Base-by-base conservation (phyloP, 1,284 basidiomycete genomes). In the Ganoderma lucidum region DNA sequence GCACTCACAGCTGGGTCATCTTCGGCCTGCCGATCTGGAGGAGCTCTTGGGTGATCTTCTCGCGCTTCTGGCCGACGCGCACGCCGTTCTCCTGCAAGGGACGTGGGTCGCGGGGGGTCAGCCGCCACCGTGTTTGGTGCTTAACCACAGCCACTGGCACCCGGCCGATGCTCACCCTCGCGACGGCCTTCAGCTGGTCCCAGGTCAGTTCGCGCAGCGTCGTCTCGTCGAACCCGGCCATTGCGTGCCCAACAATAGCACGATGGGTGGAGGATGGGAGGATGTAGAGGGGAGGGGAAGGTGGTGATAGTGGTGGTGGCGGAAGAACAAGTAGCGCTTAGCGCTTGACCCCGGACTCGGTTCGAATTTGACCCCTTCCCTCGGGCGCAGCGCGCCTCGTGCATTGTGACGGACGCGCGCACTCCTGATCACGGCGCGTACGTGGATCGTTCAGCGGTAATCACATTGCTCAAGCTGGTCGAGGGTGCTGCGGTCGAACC, bases 71-170 rank as follows among this genome's bases (percentile, higher is more conserved):
- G 30, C 17, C 32, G 15, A 28, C 30, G 14, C 30, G 37, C 42
- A 63, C 42, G 28, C 62, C 62, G 32, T 63, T 63, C 35, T 48
- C 44, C 62, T 63, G 19, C 1, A 10, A 10, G n/a, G 59, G 39
- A 4, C 1, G 4, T 39, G 6, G 8, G 14, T 14, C 23, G 35
- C n/a, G n/a, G n/a, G 35, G 8, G 37, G 39, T 62, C 60, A 28
- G 60, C 60, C 53, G 30, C 53, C 53, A 17, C 53, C 3, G 30
- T 19, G n/a, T 19, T 17, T 9, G 9, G 17, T 9, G 53, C 53
- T 45, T 61, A 51, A 63, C 62, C 62, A 63, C 62, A 15, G 8
- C 19, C 32, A 23, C 39, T 1, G n/a, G n/a, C n/a, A n/a, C 8
- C 39, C n/a, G 58, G 32, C 10, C 12, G 9, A 19, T n/a, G 61